Conservation (phyloP, 176 grass and related monocot species). For the Ensete glaucum region DNA sequence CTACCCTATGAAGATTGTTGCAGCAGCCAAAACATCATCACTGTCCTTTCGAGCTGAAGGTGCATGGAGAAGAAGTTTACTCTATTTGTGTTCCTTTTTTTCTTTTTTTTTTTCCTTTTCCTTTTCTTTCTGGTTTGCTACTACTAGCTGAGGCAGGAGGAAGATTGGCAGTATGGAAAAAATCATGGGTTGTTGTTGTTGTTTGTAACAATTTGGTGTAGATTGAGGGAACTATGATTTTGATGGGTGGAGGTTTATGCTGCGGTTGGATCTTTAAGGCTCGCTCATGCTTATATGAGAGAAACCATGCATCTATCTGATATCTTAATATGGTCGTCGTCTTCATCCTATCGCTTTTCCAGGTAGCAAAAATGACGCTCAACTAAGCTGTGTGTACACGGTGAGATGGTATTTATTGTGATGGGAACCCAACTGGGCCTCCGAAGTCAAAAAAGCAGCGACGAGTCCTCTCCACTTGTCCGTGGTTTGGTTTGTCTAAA, state of each 20-base stretch:
- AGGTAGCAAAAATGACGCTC: too few species aligned
- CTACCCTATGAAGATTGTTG: neutral
- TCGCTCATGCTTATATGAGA: neutral
- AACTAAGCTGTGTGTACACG: too few species aligned
- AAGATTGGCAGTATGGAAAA: neutral
- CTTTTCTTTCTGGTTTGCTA: neutral
- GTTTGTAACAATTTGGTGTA: neutral
- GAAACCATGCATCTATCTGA: neutral
- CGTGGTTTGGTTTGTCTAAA: too few species aligned
- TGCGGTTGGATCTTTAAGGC: too few species aligned
- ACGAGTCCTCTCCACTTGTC: too few species aligned
- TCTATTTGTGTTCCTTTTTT: neutral
- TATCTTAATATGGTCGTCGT: too few species aligned
- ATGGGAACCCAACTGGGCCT: too few species aligned
- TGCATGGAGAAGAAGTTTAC: neutral
- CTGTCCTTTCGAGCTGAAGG: neutral
- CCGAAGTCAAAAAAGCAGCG: too few species aligned
- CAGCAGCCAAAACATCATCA: neutral
- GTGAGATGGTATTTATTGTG: too few species aligned
- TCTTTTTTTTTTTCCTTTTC: neutral
- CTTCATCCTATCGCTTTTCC: too few species aligned
- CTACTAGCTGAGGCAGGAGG: neutral
- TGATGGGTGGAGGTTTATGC: neutral
- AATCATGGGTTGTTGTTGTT: neutral
- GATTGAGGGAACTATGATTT: neutral